Percentiles rank a stretch among this genome's conserved stretches.
These are phyloP conservation scores for Rosa rugosa DNA, from an alignment of 306 rosid genomes.

Conservation along the genomic window DNA sequence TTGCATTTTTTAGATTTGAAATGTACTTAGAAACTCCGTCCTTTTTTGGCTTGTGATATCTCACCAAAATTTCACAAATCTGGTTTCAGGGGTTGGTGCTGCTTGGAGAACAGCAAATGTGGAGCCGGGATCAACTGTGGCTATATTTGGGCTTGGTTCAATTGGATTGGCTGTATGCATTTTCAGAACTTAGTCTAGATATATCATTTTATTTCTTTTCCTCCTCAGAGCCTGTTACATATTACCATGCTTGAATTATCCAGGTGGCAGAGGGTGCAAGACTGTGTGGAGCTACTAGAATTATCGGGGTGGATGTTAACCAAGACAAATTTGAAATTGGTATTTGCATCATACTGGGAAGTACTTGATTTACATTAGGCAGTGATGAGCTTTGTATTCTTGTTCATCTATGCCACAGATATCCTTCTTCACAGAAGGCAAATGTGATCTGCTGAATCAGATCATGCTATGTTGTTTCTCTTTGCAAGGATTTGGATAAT, in stretches of 20 bases:
- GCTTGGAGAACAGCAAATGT: conserved; percentile 86
- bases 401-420: background rate
- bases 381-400: background rate
- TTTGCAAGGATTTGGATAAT: background rate
- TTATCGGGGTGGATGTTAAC: conserved; percentile 82
- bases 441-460: background rate
- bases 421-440: background rate
- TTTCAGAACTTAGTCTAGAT: background rate
- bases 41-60: background rate
- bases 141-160: conserved; percentile 76
- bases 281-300: conserved; percentile 73
- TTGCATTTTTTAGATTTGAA: background rate
- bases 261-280: conserved; percentile 95
- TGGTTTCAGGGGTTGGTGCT: conserved; percentile 78
- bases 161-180: conserved; percentile 84
- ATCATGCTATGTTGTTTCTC: background rate
- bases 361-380: background rate
- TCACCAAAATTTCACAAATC: background rate
- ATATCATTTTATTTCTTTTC: conserved; percentile 4
- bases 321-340: conserved; percentile 67
- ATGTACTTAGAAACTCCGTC: background rate
- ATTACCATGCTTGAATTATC: conserved; percentile 22
- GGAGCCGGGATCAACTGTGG: conserved; percentile 75
- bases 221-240: background rate
- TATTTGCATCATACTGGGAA: conserved; percentile 24